phyloP scores from a whole-genome alignment of 306 rosid genomes.

The Trichosanthes truncata region DNA sequence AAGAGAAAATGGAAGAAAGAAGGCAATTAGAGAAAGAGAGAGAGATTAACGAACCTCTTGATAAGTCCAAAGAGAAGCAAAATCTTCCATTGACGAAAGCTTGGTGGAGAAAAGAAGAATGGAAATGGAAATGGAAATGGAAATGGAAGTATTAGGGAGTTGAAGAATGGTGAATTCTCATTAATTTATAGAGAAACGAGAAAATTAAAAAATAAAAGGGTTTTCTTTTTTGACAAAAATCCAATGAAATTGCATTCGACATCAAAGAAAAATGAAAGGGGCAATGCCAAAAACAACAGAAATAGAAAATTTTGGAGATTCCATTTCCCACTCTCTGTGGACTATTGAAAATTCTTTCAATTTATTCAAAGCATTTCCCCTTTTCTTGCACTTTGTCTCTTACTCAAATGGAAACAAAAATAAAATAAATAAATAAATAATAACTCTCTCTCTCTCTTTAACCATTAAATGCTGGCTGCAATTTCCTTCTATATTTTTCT shows the following conservation, averaged over 20 bases:
- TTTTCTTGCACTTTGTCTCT: constrained; percentile 1
- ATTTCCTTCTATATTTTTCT: not conserved
- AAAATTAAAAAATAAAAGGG: not conserved
- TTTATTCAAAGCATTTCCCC: not conserved
- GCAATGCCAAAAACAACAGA: not conserved
- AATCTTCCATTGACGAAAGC: constrained; percentile 9
- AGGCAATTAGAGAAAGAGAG: not conserved
- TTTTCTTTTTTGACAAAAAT: not conserved
- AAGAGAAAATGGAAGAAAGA: not conserved
- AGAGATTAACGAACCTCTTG: constrained; percentile 6
- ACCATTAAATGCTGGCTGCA: not conserved
- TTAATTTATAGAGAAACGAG: not conserved
- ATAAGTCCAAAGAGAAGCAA: constrained; percentile 8
- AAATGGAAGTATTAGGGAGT: constrained; percentile 8
- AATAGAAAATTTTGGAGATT: constrained; percentile 1
- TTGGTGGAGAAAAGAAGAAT: not conserved
- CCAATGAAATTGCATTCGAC: not conserved
- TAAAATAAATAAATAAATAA: not conserved
- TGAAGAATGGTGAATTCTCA: not conserved
- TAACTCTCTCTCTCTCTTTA: not conserved
- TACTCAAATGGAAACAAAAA: not conserved
- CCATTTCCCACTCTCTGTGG: not conserved
- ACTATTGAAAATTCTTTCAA: not conserved
- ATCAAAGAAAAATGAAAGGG: not conserved
- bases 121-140: not conserved